Base-by-base conservation (phyloP, 2,329 filamentous ascomycete genomes). In the Teratosphaeria zuluensis region DNA sequence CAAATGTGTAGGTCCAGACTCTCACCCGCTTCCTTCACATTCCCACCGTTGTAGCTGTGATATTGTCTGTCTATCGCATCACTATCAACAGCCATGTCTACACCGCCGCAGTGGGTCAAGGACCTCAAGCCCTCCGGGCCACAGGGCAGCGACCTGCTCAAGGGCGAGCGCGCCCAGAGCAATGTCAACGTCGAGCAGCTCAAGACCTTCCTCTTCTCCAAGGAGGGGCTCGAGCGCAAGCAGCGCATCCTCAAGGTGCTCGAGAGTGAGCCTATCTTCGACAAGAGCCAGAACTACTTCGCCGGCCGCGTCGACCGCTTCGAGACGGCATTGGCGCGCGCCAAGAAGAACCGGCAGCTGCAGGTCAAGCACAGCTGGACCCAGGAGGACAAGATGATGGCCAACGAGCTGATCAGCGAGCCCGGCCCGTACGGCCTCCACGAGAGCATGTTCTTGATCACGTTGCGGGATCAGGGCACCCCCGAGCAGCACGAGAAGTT, bases 221-320 rank as follows among this genome's bases (percentile, higher is more conserved):
- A 84, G 66, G 80, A 86, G 59, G 78, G 78, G 4, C 77, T 90
- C 11, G 78, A 85, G 58, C 78, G 81, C 51, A 84, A 86, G 66
- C 74, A 81, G 1, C 76, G 76, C 28, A 79, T 92, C 31, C 75
- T 90, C 5, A 74, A 80, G 54, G 79, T 89, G n/a, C 79, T 92
- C 4, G 76, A 85, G 65, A 71, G 78, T 0, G 86, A 92, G 59
- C 81, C 83, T 56, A 80, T 90, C 58, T 91, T 92, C 65, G 86
- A 91, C 74, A 92, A 91, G 75, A 84, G 84, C 2, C 84, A 87
- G 63, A 90, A 90, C 70, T 89, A 90, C 74, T 89, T 88, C 71
- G 80, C 83, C 64, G 87, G 87, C 51, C 78, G 88, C 52, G 79
- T 83, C 30, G 86, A 88, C 62, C 81, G 84, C 54, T 85, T 91